A percentile compares a stretch with the other conserved stretches of the same genome.
Conservation (phyloP, 2,329 filamentous ascomycete species). For the Macroventuria anomochaeta region DNA sequence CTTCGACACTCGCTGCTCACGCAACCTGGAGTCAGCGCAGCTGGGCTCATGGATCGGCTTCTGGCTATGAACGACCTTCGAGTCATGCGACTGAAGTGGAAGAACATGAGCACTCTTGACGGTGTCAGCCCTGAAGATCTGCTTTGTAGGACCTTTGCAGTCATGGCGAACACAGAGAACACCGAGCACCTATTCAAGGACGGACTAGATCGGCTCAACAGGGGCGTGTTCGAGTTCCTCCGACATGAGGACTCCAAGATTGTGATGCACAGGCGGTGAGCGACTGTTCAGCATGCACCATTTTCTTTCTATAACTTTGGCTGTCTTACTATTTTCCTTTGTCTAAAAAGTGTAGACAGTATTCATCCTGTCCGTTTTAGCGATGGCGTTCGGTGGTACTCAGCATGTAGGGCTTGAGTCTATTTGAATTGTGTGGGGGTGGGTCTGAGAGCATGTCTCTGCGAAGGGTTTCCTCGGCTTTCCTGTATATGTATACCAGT, state of each 20-base stretch:
- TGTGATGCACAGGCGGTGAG: constrained; percentile 34
- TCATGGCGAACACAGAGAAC: constrained; percentile 44
- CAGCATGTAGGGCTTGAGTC: background rate
- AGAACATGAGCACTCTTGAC: constrained; percentile 44
- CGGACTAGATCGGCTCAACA: constrained; percentile 37
- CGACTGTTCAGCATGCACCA: no score
- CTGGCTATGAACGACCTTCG: constrained; percentile 46
- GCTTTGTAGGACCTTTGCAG: constrained; percentile 39
- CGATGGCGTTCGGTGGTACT: constrained; percentile 31
- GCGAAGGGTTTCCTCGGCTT: background rate
- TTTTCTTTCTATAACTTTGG: background rate
- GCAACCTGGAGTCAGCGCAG: constrained; percentile 32
- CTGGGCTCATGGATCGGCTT: constrained; percentile 40
- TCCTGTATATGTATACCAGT: background rate
- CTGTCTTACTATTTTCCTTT: constrained; percentile 1
- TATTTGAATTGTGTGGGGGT: background rate
- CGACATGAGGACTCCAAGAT: constrained; percentile 42
- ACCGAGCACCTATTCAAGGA: constrained; percentile 46
- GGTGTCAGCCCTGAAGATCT: constrained; percentile 43
- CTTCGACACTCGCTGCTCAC: constrained; percentile 32
- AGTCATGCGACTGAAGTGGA: constrained; percentile 46
- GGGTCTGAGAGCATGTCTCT: background rate
- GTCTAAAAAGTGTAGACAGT: constrained; percentile 14
- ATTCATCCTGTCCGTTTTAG: constrained; percentile 20
- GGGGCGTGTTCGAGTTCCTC: constrained; percentile 42